phyloP scores from a whole-genome alignment of 148 eudicot species.

The Rhododendron simsii region DNA sequence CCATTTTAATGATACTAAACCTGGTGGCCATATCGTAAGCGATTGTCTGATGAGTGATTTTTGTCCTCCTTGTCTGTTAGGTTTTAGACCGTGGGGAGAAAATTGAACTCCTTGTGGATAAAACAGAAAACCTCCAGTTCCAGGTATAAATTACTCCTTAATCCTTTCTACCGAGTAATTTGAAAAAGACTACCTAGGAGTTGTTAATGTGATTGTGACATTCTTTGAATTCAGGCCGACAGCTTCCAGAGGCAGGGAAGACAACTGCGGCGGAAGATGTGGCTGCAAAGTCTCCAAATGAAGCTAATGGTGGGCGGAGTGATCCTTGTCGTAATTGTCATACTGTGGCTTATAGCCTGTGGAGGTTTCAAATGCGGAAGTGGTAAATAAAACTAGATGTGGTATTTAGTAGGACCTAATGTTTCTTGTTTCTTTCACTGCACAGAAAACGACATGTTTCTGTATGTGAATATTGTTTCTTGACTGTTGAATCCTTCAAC shows the following conservation, averaged over 20 bases:
- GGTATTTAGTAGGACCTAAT: neutral
- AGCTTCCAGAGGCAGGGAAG: constrained; percentile 98
- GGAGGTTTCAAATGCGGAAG: constrained; percentile 67
- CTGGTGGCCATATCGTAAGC: neutral
- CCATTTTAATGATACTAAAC: neutral
- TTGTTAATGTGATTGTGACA: neutral
- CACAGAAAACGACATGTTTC: neutral
- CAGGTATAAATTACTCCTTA: constrained; percentile 40
- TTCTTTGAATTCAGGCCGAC: constrained; percentile 59
- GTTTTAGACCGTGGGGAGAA: constrained; percentile 97
- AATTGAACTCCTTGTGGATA: constrained; percentile 93
- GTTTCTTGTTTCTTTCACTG: neutral
- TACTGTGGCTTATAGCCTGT: constrained; percentile 70
- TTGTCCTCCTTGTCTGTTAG: constrained; percentile 26
- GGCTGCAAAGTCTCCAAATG: constrained; percentile 88
- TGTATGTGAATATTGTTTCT: neutral
- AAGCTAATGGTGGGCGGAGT: constrained; percentile 73
- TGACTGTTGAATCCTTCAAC: neutral
- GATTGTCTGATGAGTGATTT: neutral
- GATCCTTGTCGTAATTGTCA: constrained; percentile 48
- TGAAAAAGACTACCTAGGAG: neutral
- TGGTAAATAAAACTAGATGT: neutral
- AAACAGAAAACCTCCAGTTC: constrained; percentile 95
- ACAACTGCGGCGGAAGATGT: constrained; percentile 83
- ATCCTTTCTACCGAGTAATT: neutral